Percentiles rank a stretch among this genome's conserved stretches.
phyloP scores from a whole-genome alignment of 75 land plant genomes.

The Isoetes taiwanensis region DNA sequence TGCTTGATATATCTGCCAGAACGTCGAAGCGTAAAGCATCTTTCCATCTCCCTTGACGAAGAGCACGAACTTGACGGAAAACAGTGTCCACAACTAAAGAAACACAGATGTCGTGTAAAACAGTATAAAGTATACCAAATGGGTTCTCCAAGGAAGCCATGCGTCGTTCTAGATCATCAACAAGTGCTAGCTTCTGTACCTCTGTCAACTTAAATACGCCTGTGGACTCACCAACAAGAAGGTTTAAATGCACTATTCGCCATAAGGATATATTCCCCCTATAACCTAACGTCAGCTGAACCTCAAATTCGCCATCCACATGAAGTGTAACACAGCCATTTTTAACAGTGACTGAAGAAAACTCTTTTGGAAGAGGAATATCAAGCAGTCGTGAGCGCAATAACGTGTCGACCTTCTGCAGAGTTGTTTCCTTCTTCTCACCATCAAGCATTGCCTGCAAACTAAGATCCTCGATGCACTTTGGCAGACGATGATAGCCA shows the following conservation, averaged over 20 bases:
- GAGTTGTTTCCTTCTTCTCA: constrained; percentile 48
- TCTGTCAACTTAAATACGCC: constrained; percentile 68
- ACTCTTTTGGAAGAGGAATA: constrained; percentile 63
- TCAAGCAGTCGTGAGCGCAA: constrained; percentile 78
- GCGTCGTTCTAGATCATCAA: constrained; percentile 90
- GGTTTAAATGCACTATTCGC: constrained; percentile 77
- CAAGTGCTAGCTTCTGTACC: constrained; percentile 42
- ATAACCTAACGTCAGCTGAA: constrained; percentile 83
- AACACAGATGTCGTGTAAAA: constrained; percentile 88
- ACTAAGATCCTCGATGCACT: constrained; percentile 93
- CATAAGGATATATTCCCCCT: constrained; percentile 74
- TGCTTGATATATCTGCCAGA: constrained; percentile 40
- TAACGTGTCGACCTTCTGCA: constrained; percentile 65
- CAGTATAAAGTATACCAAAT: constrained; percentile 54
- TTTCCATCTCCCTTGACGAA: constrained; percentile 83
- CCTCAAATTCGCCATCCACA: constrained; percentile 90
- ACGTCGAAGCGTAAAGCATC: constrained; percentile 91
- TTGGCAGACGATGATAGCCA: constrained; percentile 70
- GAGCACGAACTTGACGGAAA: constrained; percentile 59
- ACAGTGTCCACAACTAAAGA: constrained; percentile 94
- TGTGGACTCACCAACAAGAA: constrained; percentile 81
- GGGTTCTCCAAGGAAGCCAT: constrained; percentile 90
- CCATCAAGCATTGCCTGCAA: constrained; percentile 49
- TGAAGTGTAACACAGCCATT: constrained; percentile 58
- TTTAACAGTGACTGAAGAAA: constrained; percentile 49